A percentile compares a stretch with the other conserved stretches of the same genome.
phyloP scores from a whole-genome alignment of 2,329 filamentous ascomycete species.

The Kalmusia sp. region DNA sequence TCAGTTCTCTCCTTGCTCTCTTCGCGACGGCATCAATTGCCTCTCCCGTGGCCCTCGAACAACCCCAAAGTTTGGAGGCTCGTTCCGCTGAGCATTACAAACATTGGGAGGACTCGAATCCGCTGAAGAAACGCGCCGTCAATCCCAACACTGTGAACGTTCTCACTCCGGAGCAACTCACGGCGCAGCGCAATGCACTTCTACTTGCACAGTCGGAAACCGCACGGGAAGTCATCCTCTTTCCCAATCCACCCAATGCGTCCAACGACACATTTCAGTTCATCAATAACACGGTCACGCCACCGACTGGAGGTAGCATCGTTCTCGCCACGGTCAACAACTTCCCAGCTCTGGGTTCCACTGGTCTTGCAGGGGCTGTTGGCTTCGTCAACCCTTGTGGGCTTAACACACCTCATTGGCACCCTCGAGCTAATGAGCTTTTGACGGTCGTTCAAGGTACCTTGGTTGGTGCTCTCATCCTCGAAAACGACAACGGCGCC shows the following conservation, averaged over 20 bases:
- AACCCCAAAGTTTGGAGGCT: constrained; percentile 3
- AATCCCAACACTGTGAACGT: constrained; percentile 24
- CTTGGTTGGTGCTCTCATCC: constrained; percentile 46
- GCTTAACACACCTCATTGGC: constrained; percentile 54
- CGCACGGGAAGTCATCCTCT: constrained; percentile 24
- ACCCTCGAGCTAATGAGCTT: constrained; percentile 51
- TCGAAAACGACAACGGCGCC: constrained; percentile 42
- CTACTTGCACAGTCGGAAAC: constrained; percentile 23
- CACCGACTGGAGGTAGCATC: constrained; percentile 54
- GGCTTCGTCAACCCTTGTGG: constrained; percentile 61
- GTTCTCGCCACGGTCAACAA: constrained; percentile 62
- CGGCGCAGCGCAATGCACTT: constrained; percentile 11
- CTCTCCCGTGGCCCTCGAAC: constrained; percentile 15
- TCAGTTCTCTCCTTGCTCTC: constrained; percentile 13
- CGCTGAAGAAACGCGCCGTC: constrained; percentile 17
- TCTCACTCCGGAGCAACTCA: constrained; percentile 22
- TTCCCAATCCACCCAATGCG: constrained; percentile 25
- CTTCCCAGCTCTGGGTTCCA: constrained; percentile 64
- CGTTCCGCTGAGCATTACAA: constrained; percentile 10
- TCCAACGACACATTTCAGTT: constrained; percentile 29
- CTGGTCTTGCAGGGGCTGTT: constrained; percentile 59
- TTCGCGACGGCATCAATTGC: constrained; percentile 14
- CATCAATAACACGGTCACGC: constrained; percentile 43
- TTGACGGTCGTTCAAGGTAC: constrained; percentile 46
- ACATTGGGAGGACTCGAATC: constrained; percentile 9